phyloP scores from a whole-genome alignment of 257 asterid genomes.

The Solanum microdontum region DNA sequence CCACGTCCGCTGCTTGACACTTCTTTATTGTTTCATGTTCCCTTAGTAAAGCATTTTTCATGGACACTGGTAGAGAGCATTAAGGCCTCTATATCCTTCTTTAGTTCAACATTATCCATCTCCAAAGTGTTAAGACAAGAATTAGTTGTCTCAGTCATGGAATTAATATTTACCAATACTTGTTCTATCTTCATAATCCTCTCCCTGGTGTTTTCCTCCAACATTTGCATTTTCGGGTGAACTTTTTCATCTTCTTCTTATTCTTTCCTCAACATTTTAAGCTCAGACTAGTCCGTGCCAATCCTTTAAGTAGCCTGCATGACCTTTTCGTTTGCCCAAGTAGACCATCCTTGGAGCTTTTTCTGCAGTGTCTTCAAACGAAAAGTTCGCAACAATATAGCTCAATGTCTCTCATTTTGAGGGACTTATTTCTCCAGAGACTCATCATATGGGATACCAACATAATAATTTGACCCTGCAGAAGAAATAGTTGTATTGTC shows the following conservation, averaged over 20 bases:
- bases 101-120: no score
- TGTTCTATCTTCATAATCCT: constrained; percentile 52
- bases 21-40: no score
- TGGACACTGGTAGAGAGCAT: no score
- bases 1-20: no score
- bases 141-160: constrained; percentile 29
- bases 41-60: no score
- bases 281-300: constrained; percentile 39
- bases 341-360: background rate
- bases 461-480: no score
- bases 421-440: background rate
- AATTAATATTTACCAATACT: constrained; percentile 35
- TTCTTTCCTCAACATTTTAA: constrained; percentile 53
- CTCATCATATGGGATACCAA: background rate
- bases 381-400: no score
- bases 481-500: background rate
- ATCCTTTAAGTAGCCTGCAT: constrained; percentile 60
- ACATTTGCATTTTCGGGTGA: constrained; percentile 38
- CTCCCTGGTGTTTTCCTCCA: constrained; percentile 46
- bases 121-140: no score
- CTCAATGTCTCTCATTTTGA: no score
- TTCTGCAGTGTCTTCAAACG: background rate
- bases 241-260: constrained; percentile 41
- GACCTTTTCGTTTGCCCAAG: constrained; percentile 39
- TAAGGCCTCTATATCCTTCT: no score